Evolutionary conservation across 1,284 basidiomycete species (phyloP).

Genomic region (Earliella scabrosa): DNA sequence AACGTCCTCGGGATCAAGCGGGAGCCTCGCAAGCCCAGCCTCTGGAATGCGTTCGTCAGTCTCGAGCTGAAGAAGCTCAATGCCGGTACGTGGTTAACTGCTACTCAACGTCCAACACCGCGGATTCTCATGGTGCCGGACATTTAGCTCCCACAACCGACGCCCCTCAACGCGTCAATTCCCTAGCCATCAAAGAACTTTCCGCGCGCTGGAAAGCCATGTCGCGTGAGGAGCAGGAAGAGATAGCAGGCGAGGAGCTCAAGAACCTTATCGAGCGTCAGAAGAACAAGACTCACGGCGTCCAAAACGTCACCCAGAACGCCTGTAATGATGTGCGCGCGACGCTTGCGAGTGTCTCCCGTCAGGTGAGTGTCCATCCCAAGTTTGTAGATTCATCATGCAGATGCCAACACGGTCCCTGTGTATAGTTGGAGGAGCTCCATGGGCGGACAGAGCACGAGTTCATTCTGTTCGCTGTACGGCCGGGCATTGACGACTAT

Average conservation of each 20-base stretch:
- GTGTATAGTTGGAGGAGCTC: conserved; percentile 15
- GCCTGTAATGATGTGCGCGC: conserved; percentile 14
- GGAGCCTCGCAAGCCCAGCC: neutral
- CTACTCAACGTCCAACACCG: too few species aligned
- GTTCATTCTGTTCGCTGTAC: conserved; percentile 11
- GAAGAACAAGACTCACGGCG: neutral
- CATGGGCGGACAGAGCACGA: conserved; percentile 20
- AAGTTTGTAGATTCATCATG: too few species aligned
- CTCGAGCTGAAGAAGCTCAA: neutral
- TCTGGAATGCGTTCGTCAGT: conserved; percentile 6
- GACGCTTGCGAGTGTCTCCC: neutral
- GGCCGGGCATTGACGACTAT: conserved; percentile 4
- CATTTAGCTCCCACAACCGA: neutral
- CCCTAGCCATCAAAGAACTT: neutral
- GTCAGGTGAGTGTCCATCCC: too few species aligned
- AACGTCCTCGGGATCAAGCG: neutral
- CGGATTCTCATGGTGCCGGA: too few species aligned
- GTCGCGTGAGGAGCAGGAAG: conserved; percentile 1
- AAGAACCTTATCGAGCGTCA: conserved; percentile 4
- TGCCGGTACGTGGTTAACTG: neutral
- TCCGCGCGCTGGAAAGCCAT: conserved; percentile 7
- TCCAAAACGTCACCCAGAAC: conserved; percentile 7
- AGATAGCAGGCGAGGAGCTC: neutral
- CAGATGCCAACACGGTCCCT: too few species aligned
- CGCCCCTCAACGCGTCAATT: neutral